Percentiles rank a stretch among this genome's conserved stretches.
These are phyloP conservation scores for Gnomoniopsis sp. DNA, from an alignment of 2,329 filamentous ascomycete genomes.

Conservation along the genomic window DNA sequence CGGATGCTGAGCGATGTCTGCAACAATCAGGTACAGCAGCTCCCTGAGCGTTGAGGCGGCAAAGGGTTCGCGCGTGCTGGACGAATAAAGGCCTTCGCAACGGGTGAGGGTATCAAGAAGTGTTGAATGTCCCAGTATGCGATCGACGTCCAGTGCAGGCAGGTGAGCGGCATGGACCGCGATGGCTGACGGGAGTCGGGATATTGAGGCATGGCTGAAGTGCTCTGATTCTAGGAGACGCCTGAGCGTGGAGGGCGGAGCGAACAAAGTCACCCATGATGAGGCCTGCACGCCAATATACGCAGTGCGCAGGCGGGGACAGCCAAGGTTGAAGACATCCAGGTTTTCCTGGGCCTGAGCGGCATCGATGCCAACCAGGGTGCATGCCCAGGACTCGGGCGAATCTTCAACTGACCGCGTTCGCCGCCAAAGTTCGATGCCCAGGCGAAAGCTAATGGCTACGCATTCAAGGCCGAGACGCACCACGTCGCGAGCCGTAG, in stretches of 20 bases:
- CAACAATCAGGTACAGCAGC: too few species aligned
- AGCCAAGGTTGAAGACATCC: not conserved
- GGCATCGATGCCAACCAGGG: not conserved
- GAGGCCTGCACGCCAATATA: not conserved
- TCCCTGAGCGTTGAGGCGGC: too few species aligned
- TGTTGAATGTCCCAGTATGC: constrained; percentile 2
- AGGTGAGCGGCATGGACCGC: not conserved
- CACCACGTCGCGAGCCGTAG: not conserved
- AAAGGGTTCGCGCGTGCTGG: too few species aligned
- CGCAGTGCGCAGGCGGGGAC: not conserved
- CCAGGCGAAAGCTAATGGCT: not conserved
- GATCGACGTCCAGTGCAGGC: not conserved
- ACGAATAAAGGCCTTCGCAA: too few species aligned
- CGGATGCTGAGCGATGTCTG: too few species aligned
- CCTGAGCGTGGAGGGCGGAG: not conserved
- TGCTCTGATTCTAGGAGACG: not conserved
- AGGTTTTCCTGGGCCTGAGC: not conserved
- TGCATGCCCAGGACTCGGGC: not conserved
- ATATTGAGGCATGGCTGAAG: not conserved
- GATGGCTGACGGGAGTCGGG: not conserved
- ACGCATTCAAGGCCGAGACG: not conserved
- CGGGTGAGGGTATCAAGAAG: too few species aligned
- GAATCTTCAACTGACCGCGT: not conserved
- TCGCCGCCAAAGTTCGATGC: not conserved
- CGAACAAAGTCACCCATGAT: not conserved